These are phyloP conservation scores for Ophiocordyceps camponoti-rufipedis DNA, from an alignment of 2,329 filamentous ascomycete genomes.

Conservation along the genomic window DNA sequence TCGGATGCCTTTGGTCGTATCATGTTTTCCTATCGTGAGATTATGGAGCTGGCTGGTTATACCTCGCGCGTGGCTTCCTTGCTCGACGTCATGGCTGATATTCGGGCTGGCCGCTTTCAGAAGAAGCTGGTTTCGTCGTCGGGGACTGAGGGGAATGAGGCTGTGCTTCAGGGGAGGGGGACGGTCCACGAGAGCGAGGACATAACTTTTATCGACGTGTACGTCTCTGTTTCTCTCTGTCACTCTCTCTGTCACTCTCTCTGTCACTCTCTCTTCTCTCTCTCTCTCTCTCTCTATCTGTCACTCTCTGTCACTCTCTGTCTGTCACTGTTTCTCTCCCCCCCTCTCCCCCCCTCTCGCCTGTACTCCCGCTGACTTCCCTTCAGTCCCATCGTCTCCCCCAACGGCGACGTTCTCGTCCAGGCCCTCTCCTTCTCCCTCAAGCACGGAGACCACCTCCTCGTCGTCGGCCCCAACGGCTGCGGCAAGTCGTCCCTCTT, in stretches of 20 bases:
- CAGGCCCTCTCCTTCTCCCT: conserved; percentile 75
- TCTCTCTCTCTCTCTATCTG: too few relatives aligned
- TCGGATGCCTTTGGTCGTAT: conserved; percentile 90
- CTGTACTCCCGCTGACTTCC: too few relatives aligned
- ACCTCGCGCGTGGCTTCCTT: conserved; percentile 82
- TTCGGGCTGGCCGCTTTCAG: conserved; percentile 76
- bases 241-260: too few relatives aligned
- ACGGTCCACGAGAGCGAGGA: conserved; percentile 64
- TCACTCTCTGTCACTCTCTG: too few relatives aligned
- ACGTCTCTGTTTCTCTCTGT: conserved; percentile 15
- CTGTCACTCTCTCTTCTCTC: too few relatives aligned
- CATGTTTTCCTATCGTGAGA: conserved; percentile 96
- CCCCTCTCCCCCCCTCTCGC: too few relatives aligned
- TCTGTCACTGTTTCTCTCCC: too few relatives aligned
- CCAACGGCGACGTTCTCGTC: conserved; percentile 86
- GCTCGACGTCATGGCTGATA: conserved; percentile 86
- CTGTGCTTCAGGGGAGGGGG: conserved; percentile 67
- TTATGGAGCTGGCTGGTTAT: conserved; percentile 89
- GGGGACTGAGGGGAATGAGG: conserved; percentile 62
- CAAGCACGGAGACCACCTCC: conserved; percentile 68
- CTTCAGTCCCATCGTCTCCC: conserved; percentile 69
- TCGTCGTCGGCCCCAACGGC: conserved; percentile 91
- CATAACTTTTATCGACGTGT: conserved; percentile 73
- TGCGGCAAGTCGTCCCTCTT: conserved; percentile 95
- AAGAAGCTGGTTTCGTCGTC: conserved; percentile 92